Evolutionary conservation across 805 yeast genomes (phyloP), one percentile per base, ranked within the genome.

Genomic region (Kazachstania martiniae): DNA sequence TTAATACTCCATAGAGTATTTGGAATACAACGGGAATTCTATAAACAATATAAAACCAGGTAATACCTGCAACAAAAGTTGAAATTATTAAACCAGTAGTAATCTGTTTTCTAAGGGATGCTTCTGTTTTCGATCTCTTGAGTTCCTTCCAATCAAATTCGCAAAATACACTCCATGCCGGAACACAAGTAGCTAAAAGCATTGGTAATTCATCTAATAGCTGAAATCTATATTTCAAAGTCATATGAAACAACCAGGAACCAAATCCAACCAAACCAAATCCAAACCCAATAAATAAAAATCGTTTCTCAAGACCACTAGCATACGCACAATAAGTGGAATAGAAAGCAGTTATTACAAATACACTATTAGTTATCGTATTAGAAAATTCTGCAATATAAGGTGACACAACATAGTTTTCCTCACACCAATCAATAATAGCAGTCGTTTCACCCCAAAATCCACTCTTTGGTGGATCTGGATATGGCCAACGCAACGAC

Each of bases 401-500:
- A 9, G 70, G 70, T 9, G 89, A 70, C 2, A 87, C 82, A 8
- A 86, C 89, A 53, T 89, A 89, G 61, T 89, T 89, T 57, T 91
- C 97, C 51, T 89, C 98, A 59, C 98, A 89, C 97, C 97, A 89
- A 51, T 89, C 98, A 24, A 91, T 91, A n/a, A 97, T 87, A 24
- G 95, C 72, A 0, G 97, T 86, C 3, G 82, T 81, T 4, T 64
- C 60, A 1, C 91, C 91, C 95, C 95, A 84, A 52, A 56, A 76
- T 1, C 86, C 87, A 12, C 56, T 36, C n/a, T 51, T 42, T 26
- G 72, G 71, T 21, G 65, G 71, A 5, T 65, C 65, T 1, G 83
- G 80, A 45, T 74, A 74, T 2, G 74, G 72, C 40, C 51, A 49
- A 12, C 42, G 38, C 9, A 49, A 42, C 10, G 12, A 17, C 21